These are phyloP conservation scores for Alternaria novae-zelandiae DNA, from an alignment of 2,329 filamentous ascomycete genomes.

Conservation along the genomic window DNA sequence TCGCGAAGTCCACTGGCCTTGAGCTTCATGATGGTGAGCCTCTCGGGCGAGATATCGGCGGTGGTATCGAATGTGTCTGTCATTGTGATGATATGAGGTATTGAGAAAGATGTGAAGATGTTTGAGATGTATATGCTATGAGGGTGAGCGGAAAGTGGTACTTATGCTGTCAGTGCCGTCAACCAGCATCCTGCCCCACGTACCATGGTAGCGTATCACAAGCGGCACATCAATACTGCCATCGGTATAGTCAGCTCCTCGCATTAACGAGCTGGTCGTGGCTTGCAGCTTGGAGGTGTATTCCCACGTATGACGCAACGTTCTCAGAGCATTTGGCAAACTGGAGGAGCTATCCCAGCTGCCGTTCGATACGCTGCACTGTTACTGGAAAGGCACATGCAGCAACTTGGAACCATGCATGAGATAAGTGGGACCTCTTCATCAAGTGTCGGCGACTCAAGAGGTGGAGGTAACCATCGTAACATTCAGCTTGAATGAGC, in stretches of 20 bases:
- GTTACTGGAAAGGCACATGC: conserved; percentile 4
- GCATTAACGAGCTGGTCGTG: neutral
- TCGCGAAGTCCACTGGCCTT: conserved; percentile 28
- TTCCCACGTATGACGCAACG: conserved; percentile 3
- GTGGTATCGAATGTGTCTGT: conserved; percentile 7
- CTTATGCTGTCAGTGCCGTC: conserved; percentile 6
- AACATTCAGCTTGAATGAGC: conserved; percentile 3
- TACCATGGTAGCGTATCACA: neutral
- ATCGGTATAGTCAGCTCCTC: neutral
- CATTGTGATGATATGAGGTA: neutral
- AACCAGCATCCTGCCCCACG: neutral
- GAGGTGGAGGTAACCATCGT: conserved; percentile 2
- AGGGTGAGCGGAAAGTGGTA: neutral
- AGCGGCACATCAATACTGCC: neutral
- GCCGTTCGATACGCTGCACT: neutral
- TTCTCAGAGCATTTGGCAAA: neutral
- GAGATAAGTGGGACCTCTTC: neutral
- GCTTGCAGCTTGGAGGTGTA: neutral
- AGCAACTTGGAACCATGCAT: neutral
- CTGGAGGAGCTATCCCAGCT: neutral
- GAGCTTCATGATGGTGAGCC: conserved; percentile 32
- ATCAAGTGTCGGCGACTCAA: conserved; percentile 10
- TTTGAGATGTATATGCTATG: neutral
- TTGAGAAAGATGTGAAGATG: neutral
- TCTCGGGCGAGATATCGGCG: conserved; percentile 26